Evolutionary conservation across 208 protist species (phyloP), one percentile per base, ranked within the genome.

Genomic region (Leptomonas pyrrhocoris): DNA sequence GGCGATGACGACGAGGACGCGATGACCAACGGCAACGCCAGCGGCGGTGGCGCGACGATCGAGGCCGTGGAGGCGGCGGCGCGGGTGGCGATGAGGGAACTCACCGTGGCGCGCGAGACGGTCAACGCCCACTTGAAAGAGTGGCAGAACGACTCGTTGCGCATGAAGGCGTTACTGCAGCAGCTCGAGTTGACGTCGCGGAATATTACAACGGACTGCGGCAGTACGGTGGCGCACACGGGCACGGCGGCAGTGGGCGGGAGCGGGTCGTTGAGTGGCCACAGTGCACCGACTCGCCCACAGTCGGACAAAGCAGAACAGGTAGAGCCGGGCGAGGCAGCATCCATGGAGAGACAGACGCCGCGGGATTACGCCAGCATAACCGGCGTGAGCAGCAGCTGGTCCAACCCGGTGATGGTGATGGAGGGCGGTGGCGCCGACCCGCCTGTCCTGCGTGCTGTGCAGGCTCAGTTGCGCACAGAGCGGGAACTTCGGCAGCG

Each of bases 161-260:
- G 68, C 54, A 55, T 86, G 60, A 86, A 83, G 74, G 66, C 73
- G 25, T 8, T 90, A 27, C 49, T 83, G 36, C 78, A 90, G 70
- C 75, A 86, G 60, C 54, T 84, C 55, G 81, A 90, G 78, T 69
- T 86, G 30, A 56, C 59, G 0, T 65, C 51, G 30, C 68, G 75
- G 21, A 68, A 73, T 48, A n/a, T 66, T 4, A 23, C 43, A 12
- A 23, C 30, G 48, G 23, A 28, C 48, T 46, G 61, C 36, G 36
- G 2, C 34, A 34, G 34, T 34, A 25, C 23, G 19, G 30, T 25
- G 19, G 28, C 18, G 2, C 18, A 28, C 11, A 40, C 23, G 45
- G 28, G 5, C 12, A 31, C 18, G 27, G 25, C 18, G 34, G 36
- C 45, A 69, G 11, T 45, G 5, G 34, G 45, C 21, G 15, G 38